A percentile compares a stretch with the other conserved stretches of the same genome.
Evolutionary conservation across 2,329 filamentous ascomycete species (phyloP).

Genomic region (Pseudopithomyces maydicus): DNA sequence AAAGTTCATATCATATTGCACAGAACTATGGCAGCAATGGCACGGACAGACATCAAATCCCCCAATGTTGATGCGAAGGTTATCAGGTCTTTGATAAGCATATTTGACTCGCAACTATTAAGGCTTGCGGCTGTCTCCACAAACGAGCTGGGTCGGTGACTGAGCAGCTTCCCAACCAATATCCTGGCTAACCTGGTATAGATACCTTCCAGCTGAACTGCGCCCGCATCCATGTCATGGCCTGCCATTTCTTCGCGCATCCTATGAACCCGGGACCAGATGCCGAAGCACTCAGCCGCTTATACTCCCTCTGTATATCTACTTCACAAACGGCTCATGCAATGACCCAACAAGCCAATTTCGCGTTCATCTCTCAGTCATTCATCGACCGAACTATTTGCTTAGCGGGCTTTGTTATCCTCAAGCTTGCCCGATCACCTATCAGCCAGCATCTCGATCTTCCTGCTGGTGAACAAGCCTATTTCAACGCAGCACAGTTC

Average conservation of each 20-base stretch:
- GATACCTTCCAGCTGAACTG: conserved; percentile 42
- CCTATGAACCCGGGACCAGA: conserved; percentile 32
- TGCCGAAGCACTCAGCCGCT: conserved; percentile 31
- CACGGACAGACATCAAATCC: conserved; percentile 38
- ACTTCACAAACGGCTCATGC: conserved; percentile 32
- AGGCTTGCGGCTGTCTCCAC: conserved; percentile 34
- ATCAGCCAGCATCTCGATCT: conserved; percentile 39
- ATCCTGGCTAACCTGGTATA: conserved; percentile 20
- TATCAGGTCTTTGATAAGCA: conserved; percentile 39
- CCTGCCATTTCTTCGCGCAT: conserved; percentile 44
- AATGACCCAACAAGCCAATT: conserved; percentile 26
- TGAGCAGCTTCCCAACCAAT: background rate
- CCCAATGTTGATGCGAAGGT: conserved; percentile 35
- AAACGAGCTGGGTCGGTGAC: conserved; percentile 36
- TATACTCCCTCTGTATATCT: conserved; percentile 41
- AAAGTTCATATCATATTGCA: conserved; percentile 41
- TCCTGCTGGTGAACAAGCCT: conserved; percentile 40
- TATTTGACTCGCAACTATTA: conserved; percentile 42
- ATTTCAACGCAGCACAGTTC: conserved; percentile 37
- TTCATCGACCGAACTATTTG: conserved; percentile 42
- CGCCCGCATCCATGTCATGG: conserved; percentile 40
- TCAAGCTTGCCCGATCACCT: conserved; percentile 36
- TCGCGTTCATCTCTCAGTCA: conserved; percentile 35
- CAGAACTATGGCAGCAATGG: conserved; percentile 40
- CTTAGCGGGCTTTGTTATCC: conserved; percentile 39